phyloP scores from a whole-genome alignment of 257 asterid genomes.

The Asclepias syriaca region DNA sequence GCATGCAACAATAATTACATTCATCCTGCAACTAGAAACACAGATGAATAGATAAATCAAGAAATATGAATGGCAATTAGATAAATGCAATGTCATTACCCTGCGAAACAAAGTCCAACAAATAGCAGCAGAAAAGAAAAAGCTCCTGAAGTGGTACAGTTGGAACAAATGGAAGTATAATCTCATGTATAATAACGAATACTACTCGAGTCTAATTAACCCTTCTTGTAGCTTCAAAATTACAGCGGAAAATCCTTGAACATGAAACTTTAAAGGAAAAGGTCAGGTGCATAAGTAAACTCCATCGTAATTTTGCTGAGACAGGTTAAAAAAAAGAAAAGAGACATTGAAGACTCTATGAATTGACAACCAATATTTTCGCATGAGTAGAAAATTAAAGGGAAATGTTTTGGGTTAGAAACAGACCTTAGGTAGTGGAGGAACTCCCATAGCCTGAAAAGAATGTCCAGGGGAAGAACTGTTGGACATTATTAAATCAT shows the following conservation, averaged over 20 bases:
- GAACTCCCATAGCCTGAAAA: constrained; percentile 85
- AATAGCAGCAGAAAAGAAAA: neutral
- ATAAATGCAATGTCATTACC: neutral
- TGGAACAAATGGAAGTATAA: neutral
- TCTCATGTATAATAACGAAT: neutral
- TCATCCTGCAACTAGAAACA: neutral
- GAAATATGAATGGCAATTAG: neutral
- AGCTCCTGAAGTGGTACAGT: neutral
- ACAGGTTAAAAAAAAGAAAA: neutral
- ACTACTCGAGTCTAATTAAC: neutral
- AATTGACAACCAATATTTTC: neutral
- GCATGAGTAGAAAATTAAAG: neutral
- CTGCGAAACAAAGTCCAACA: neutral
- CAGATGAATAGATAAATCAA: neutral
- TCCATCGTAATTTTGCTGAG: neutral
- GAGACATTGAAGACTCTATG: neutral
- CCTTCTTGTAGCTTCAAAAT: neutral
- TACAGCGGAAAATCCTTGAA: neutral
- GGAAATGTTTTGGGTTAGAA: neutral
- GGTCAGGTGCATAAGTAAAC: neutral
- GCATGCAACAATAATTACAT: neutral
- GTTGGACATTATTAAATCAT: constrained; percentile 57
- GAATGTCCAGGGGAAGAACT: constrained; percentile 32
- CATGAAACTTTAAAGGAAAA: neutral
- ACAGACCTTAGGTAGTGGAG: constrained; percentile 90